A percentile compares a stretch with the other conserved stretches of the same genome.
Conservation (phyloP, 306 rosid genomes). For the Astragalus membranaceus region DNA sequence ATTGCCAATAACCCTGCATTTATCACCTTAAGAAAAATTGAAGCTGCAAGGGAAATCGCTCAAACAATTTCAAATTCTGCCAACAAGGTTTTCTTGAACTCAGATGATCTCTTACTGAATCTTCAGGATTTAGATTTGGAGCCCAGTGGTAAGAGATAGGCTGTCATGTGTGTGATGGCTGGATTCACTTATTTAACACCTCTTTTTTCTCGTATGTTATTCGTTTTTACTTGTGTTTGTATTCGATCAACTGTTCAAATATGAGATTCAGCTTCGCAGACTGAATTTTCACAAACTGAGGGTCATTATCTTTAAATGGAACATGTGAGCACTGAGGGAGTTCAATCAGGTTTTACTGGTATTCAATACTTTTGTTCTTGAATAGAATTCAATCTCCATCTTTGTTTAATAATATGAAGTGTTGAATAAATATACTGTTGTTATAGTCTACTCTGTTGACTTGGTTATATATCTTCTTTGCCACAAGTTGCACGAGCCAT, state of each 20-base stretch:
- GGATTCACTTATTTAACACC: neutral
- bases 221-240: conserved; percentile 8
- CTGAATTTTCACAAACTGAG: neutral
- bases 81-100: conserved; percentile 61
- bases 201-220: neutral
- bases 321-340: conserved; percentile 1
- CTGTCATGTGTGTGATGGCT: neutral
- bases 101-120: conserved; percentile 64
- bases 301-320: conserved; percentile 17
- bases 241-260: conserved; percentile 18
- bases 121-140: conserved; percentile 56
- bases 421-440: neutral
- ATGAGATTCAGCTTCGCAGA: conserved; percentile 10
- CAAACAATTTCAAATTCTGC: conserved; percentile 49
- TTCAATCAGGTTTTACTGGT: conserved; percentile 1
- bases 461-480: neutral
- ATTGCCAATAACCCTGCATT: conserved; percentile 83
- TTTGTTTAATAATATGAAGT: neutral
- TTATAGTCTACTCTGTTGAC: neutral
- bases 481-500: neutral
- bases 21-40: conserved; percentile 73
- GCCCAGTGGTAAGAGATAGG: conserved; percentile 30
- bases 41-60: conserved; percentile 90
- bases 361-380: neutral
- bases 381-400: neutral